phyloP scores from a whole-genome alignment of 129 eudicot species.

The Cynara cardunculus region DNA sequence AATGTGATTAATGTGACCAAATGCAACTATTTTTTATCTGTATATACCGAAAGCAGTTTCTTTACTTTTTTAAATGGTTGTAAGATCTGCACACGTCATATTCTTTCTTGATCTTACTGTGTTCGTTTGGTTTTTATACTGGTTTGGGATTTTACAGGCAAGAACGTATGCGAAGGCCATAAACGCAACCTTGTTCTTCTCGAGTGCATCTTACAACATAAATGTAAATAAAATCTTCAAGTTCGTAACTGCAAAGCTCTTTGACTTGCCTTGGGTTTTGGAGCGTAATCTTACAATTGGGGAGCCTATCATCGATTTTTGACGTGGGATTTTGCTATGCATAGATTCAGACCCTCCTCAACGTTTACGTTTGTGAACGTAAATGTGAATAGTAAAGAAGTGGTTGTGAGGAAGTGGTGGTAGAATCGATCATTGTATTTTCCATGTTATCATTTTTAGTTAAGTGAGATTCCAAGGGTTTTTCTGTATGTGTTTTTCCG shows the following conservation, averaged over 20 bases:
- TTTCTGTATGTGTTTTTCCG: background rate
- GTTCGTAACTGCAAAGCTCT: constrained; percentile 79
- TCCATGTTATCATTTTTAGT: background rate
- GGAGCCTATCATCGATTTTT: constrained; percentile 85
- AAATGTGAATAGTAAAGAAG: constrained; percentile 20
- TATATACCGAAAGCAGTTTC: background rate
- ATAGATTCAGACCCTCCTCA: constrained; percentile 20
- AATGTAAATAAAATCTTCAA: constrained; percentile 86
- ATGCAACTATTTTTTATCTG: background rate
- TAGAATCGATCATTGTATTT: constrained; percentile 9
- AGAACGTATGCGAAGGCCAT: constrained; percentile 71
- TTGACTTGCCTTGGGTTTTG: constrained; percentile 62
- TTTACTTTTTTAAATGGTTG: background rate
- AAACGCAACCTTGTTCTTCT: constrained; percentile 79
- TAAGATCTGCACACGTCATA: background rate
- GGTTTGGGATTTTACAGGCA: constrained; percentile 43
- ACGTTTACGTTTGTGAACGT: background rate
- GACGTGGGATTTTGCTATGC: constrained; percentile 30
- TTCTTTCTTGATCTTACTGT: background rate
- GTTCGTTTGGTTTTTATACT: background rate
- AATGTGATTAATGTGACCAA: background rate
- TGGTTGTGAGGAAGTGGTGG: constrained; percentile 28
- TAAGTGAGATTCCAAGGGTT: background rate
- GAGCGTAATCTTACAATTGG: constrained; percentile 49
- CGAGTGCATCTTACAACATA: constrained; percentile 80